These are phyloP conservation scores for Lactarius deliciosus DNA, from an alignment of 768 basidiomycete species.

Conservation along the genomic window DNA sequence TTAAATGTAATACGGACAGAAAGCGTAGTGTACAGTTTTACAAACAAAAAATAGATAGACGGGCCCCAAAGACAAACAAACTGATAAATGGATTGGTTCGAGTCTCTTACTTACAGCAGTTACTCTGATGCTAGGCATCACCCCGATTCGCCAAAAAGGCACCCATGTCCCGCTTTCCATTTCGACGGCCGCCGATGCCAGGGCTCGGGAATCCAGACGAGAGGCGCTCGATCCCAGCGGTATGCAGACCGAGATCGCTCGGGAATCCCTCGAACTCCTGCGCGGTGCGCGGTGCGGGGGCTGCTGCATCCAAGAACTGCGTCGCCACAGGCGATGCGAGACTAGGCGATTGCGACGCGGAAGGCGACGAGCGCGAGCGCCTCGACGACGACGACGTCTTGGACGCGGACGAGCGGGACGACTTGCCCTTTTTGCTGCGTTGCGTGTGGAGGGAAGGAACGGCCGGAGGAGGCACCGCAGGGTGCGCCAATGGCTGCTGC, in stretches of 20 bases:
- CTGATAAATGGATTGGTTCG: neutral
- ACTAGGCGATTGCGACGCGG: slow-evolving; percentile 45
- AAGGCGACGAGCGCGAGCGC: slow-evolving; percentile 42
- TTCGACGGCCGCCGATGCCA: slow-evolving; percentile 21
- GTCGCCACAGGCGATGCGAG: slow-evolving; percentile 43
- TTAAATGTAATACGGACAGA: slow-evolving; percentile 4
- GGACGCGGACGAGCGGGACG: slow-evolving; percentile 30
- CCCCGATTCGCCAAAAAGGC: slow-evolving; percentile 27
- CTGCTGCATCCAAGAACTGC: slow-evolving; percentile 33
- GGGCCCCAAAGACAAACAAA: neutral
- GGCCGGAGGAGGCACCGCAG: neutral
- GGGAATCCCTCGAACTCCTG: slow-evolving; percentile 41
- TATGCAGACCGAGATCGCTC: slow-evolving; percentile 17
- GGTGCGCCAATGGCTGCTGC: slow-evolving; percentile 29
- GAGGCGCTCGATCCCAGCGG: slow-evolving; percentile 15
- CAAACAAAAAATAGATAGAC: neutral
- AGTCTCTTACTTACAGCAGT: neutral
- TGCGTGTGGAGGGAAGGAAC: slow-evolving; percentile 4
- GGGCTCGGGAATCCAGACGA: slow-evolving; percentile 26
- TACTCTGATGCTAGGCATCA: neutral
- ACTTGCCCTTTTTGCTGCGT: slow-evolving; percentile 28
- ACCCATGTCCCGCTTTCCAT: slow-evolving; percentile 22
- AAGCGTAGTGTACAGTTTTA: neutral
- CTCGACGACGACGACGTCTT: slow-evolving; percentile 33
- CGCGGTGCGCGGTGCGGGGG: slow-evolving; percentile 31